phyloP scores from a whole-genome alignment of 1,284 basidiomycete species.

The Sporisorium scitamineum region DNA sequence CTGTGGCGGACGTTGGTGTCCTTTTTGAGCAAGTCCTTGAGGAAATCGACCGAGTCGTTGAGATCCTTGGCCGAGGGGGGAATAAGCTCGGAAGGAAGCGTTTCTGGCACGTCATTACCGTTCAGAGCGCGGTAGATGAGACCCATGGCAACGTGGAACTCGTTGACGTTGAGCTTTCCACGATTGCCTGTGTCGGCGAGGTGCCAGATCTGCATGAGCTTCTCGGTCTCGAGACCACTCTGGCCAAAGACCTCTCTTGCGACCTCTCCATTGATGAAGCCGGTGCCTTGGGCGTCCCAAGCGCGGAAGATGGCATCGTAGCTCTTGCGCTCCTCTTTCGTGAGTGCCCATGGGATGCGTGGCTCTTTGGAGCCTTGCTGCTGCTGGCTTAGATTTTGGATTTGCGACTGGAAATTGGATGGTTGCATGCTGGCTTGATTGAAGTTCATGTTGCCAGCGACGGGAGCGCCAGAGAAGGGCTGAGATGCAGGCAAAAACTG shows the following conservation, averaged over 20 bases:
- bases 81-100: conserved; percentile 87
- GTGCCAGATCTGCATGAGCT: conserved; percentile 91
- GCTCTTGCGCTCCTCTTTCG: conserved; percentile 92
- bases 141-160: conserved; percentile 99
- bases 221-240: conserved; percentile 87
- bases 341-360: conserved; percentile 87
- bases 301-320: conserved; percentile 97
- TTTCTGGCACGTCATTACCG: conserved; percentile 88
- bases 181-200: conserved; percentile 66
- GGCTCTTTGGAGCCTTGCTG: conserved; percentile 79
- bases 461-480: conserved; percentile 65
- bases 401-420: conserved; percentile 64
- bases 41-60: conserved; percentile 88
- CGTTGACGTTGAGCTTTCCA: conserved; percentile 79
- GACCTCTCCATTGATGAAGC: conserved; percentile 87
- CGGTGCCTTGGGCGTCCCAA: conserved; percentile 86
- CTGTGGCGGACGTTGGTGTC: conserved; percentile 74
- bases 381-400: conserved; percentile 72
- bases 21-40: conserved; percentile 89
- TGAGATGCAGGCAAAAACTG: conserved; percentile 68
- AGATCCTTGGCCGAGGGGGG: conserved; percentile 93
- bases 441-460: conserved; percentile 67
- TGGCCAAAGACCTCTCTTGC: conserved; percentile 95
- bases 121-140: conserved; percentile 87
- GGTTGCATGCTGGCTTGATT: conserved; percentile 65